phyloP scores from a whole-genome alignment of 371 early-diverging fungal species.

The Mucor racemosus region DNA sequence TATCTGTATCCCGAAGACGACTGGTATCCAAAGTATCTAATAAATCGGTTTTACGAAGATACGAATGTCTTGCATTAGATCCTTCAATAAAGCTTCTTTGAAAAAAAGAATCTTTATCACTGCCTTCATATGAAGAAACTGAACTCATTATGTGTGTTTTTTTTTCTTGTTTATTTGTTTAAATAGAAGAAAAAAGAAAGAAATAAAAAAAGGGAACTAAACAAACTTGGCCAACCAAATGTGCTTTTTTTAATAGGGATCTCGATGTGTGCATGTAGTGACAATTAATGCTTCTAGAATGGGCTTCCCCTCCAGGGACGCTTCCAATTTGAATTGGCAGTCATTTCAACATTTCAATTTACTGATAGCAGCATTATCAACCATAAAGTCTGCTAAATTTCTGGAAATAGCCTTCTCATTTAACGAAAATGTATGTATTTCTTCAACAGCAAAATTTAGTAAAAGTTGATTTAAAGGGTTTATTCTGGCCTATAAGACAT shows the following conservation, averaged over 20 bases:
- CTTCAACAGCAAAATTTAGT: too few species aligned
- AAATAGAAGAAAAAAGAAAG: conserved; percentile 11
- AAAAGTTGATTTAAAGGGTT: too few species aligned
- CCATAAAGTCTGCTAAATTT: too few species aligned
- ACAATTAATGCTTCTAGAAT: background rate
- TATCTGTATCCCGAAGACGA: conserved; percentile 47
- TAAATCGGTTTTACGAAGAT: conserved; percentile 55
- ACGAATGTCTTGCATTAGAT: conserved; percentile 33
- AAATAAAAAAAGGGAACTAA: background rate
- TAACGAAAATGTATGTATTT: too few species aligned
- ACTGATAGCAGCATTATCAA: too few species aligned
- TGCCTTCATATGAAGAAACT: conserved; percentile 55
- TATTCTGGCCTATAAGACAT: too few species aligned
- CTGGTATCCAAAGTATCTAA: conserved; percentile 49
- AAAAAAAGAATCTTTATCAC: conserved; percentile 48
- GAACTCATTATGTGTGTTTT: conserved; percentile 38
- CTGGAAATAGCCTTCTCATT: too few species aligned
- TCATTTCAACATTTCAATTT: too few species aligned
- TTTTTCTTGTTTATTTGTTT: background rate
- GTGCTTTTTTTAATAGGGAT: background rate
- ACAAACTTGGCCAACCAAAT: background rate
- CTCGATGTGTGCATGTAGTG: background rate
- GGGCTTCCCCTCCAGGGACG: background rate
- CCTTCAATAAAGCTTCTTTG: conserved; percentile 37
- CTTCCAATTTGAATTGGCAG: too few species aligned